Evolutionary conservation across 805 yeast genomes (phyloP), one percentile per base, ranked within the genome.

Genomic region (Suhomyces xylopsoci): DNA sequence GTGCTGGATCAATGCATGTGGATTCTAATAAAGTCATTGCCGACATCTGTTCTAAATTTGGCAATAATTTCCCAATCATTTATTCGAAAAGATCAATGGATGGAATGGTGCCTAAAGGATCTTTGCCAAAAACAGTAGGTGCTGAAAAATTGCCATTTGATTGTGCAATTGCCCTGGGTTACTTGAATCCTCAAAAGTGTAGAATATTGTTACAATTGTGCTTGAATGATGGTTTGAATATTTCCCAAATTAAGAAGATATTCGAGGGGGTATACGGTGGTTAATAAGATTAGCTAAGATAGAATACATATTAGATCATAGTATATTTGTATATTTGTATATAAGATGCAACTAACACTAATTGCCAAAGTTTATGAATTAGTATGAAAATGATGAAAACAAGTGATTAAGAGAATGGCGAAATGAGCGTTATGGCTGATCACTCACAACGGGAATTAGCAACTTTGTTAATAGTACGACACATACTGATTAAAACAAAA

Each of bases 81-180:
- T 84, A 81, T 62, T 83, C 88, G 32, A 84, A 84, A 61, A 75
- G 90, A 62, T 78, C 88, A 7, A 82, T 81, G 77, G 88, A 84
- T 62, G 90, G 90, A 10, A 81, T 82, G 82, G 85, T 85, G 19
- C 87, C 90, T 2, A 70, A 66, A 5, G 84, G 80, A 3, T 67
- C 74, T 14, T 56, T 74, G n/a, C 74, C 79, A 0, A 57, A 56
- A 7, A 44, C 46, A 10, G 54, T 50, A 1, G 59, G 55, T 40
- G 30, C 30, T 12, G 26, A 47, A 19, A 45, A 48, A 12, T 9
- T 22, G 7, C 59, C 63, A 6, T 70, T 65, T 50, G 61, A 57
- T 17, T 79, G 77, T 57, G 76, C 80, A 14, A 73, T 84, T 50
- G 85, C 88, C 1, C 80, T 85, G 48, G 90, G 90, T 4, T 83